These are phyloP conservation scores for Microbotryum scabiosae DNA, from an alignment of 1,284 basidiomycete genomes.

Conservation along the genomic window DNA sequence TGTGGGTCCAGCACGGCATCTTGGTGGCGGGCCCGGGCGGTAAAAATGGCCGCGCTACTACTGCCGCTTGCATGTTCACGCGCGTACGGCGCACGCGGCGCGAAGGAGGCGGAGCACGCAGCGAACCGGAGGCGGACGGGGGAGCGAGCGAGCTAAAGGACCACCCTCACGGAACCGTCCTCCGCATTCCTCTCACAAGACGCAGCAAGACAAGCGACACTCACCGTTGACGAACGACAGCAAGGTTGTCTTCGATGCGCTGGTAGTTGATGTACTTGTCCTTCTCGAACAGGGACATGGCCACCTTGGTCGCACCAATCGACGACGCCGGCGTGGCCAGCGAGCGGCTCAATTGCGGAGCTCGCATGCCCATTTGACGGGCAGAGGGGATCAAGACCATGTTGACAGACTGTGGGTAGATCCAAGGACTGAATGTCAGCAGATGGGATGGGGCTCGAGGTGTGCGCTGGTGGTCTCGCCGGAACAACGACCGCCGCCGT, in stretches of 20 bases:
- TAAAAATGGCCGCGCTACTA: not conserved
- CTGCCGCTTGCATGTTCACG: not conserved
- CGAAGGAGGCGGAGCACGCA: too few species aligned
- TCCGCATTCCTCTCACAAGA: too few species aligned
- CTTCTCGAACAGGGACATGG: slow-evolving; percentile 82
- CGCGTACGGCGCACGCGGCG: too few species aligned
- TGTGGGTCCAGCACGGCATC: too few species aligned
- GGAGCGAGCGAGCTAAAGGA: too few species aligned
- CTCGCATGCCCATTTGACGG: slow-evolving; percentile 17
- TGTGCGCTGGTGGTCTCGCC: too few species aligned
- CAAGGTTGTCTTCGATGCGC: slow-evolving; percentile 34
- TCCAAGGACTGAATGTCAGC: too few species aligned
- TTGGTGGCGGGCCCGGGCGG: not conserved
- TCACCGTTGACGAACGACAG: slow-evolving; percentile 27
- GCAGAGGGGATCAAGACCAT: slow-evolving; percentile 26
- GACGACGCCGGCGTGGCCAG: slow-evolving; percentile 67
- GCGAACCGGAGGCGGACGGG: too few species aligned
- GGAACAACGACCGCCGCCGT: too few species aligned
- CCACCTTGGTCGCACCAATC: slow-evolving; percentile 85
- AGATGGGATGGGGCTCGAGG: too few species aligned
- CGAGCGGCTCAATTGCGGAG: slow-evolving; percentile 20
- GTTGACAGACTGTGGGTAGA: not conserved
- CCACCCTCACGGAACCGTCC: too few species aligned
- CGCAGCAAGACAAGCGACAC: slow-evolving; percentile 14
- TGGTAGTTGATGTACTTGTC: slow-evolving; percentile 86